phyloP scores from a whole-genome alignment of 2,329 filamentous ascomycete species.

The Paraphoma sp. region DNA sequence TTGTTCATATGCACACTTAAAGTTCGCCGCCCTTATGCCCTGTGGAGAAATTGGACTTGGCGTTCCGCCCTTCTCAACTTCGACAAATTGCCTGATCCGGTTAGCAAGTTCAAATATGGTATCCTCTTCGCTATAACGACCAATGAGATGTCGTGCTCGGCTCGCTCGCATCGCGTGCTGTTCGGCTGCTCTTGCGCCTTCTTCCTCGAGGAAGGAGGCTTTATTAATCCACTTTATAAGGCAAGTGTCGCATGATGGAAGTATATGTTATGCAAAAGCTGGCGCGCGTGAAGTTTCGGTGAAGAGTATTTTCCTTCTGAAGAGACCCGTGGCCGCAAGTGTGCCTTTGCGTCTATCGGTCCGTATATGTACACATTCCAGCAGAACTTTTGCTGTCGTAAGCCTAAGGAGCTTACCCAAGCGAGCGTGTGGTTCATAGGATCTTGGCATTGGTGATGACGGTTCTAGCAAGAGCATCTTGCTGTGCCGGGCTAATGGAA shows the following conservation, averaged over 20 bases:
- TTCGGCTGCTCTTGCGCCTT: neutral
- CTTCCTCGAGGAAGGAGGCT: neutral
- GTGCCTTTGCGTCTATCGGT: too few relatives aligned
- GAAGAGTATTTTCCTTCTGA: too few relatives aligned
- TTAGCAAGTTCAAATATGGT: conserved; percentile 3
- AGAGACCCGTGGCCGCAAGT: too few relatives aligned
- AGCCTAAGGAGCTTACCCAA: neutral
- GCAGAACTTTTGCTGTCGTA: neutral
- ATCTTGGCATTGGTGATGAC: neutral
- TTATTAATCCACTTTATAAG: too few relatives aligned
- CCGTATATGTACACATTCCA: neutral
- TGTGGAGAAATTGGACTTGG: neutral
- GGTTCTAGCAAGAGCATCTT: too few relatives aligned
- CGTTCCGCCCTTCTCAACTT: conserved; percentile 9
- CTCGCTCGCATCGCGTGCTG: neutral
- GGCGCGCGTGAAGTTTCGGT: too few relatives aligned
- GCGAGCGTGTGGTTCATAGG: neutral
- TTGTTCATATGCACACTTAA: neutral
- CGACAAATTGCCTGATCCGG: conserved; percentile 12
- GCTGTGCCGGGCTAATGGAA: neutral
- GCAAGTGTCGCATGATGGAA: too few relatives aligned
- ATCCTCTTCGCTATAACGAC: too few relatives aligned
- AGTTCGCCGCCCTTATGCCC: neutral
- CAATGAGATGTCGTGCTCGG: neutral
- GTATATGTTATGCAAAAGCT: too few relatives aligned